Evolutionary conservation across 2,329 filamentous ascomycete species (phyloP), one percentile per base, ranked within the genome.

Genomic region (Hysterium pulicare): DNA sequence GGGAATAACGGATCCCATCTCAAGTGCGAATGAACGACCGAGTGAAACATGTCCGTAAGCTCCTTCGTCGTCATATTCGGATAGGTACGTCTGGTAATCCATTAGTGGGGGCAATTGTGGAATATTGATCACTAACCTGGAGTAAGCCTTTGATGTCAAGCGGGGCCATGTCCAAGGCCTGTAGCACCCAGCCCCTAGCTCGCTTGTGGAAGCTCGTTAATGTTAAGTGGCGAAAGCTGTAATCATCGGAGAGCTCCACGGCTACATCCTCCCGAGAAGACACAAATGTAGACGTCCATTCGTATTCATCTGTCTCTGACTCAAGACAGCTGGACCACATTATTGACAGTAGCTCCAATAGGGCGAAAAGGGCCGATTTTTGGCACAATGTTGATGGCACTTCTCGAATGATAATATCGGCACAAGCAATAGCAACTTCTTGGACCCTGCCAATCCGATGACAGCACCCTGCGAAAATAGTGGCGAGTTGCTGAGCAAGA

Each of bases 261-360:
- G 82, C 83, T 17, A 98, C 87, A 32, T 86, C 81, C 10, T 86
- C 89, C 49, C 86, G 81, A 2, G 77, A 70, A 1, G 90, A 97
- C 3, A 77, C 82, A 62, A 95, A 94, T 3, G 80, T 83, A 3
- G 90, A 87, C 47, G 84, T 83, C 70, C 90, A 94, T 40, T 89
- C 83, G 58, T 97, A 98, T 58, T 94, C 83, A 55, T 98, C 91
- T 0, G 90, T 90, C 64, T 99, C 93, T 10, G 86, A 86, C 63
- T 98, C 91, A 13, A 98, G 74, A 61, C 93, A 98, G 59, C 90
- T 91, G 36, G 82, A 82, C 91, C 91, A 98, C 84, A 98, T 90
- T 21, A 98, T 78, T 3, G 89, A 91, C 15, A 98, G 73, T 3
- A 98, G 78, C 64, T 98, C 94, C 8, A 98, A 75, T 13, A 99